These are phyloP conservation scores for Sporothrix variecibatus DNA, from an alignment of 2,329 filamentous ascomycete genomes.

Conservation along the genomic window DNA sequence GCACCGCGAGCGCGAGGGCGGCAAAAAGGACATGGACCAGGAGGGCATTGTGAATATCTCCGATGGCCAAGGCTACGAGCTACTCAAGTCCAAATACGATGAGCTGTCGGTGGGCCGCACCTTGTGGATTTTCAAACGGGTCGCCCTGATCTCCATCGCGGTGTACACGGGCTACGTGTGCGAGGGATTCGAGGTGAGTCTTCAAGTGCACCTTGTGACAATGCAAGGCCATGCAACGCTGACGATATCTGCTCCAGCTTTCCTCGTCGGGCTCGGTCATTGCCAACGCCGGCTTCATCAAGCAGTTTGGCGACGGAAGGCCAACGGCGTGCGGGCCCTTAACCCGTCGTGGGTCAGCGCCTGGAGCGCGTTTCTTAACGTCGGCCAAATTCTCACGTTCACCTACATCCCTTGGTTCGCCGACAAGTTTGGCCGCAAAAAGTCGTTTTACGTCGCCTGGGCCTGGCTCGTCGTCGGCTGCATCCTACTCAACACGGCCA, in stretches of 20 bases:
- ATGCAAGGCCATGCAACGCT: background rate
- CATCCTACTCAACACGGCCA: slow-evolving; percentile 25
- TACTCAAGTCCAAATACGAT: slow-evolving; percentile 25
- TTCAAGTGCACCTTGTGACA: background rate
- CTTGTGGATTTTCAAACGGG: slow-evolving; percentile 25
- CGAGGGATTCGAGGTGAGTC: slow-evolving; percentile 24
- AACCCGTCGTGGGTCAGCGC: slow-evolving; percentile 22
- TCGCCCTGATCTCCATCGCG: slow-evolving; percentile 15
- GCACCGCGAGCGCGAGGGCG: background rate
- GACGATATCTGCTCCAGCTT: background rate
- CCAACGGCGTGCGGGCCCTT: slow-evolving; percentile 13
- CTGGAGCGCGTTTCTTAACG: slow-evolving; percentile 26
- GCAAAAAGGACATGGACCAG: background rate
- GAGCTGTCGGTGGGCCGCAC: slow-evolving; percentile 23
- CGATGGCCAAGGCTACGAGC: slow-evolving; percentile 14
- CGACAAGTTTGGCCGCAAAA: slow-evolving; percentile 25
- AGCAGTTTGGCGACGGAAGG: slow-evolving; percentile 23
- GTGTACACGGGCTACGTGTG: slow-evolving; percentile 28
- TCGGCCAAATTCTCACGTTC: slow-evolving; percentile 27
- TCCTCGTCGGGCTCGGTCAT: slow-evolving; percentile 18
- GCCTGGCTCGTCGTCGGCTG: slow-evolving; percentile 26
- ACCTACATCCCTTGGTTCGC: slow-evolving; percentile 27
- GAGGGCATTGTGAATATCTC: background rate
- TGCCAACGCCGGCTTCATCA: slow-evolving; percentile 27
- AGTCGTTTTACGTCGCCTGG: slow-evolving; percentile 27